A percentile compares a stretch with the other conserved stretches of the same genome.
Conservation (phyloP, 495 filamentous ascomycete species). For the Parathielavia appendiculata region DNA sequence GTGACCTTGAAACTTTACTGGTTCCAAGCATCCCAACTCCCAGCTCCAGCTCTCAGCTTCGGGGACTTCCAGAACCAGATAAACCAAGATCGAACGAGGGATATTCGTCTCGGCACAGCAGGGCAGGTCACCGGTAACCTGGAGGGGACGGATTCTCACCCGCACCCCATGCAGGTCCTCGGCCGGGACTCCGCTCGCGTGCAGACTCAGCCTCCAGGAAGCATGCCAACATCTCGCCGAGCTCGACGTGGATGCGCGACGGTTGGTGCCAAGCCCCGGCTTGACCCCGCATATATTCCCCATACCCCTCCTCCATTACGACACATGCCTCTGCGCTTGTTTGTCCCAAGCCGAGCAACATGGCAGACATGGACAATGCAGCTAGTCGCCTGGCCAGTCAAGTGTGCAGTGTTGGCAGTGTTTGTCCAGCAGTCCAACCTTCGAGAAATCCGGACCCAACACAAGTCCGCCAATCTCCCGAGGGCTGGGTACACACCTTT, state of each 20-base stretch:
- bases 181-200: background rate
- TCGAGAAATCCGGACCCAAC: slow-evolving; percentile 2
- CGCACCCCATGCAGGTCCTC: background rate
- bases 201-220: background rate
- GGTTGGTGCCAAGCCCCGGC: background rate
- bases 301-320: slow-evolving; percentile 6
- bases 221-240: background rate
- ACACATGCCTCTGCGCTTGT: background rate
- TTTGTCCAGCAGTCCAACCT: background rate
- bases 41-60: no score
- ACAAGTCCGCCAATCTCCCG: background rate
- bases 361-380: background rate
- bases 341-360: background rate
- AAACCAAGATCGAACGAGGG: no score
- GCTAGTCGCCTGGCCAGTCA: background rate
- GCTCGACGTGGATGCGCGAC: background rate
- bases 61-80: no score
- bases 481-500: background rate
- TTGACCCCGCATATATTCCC: slow-evolving; percentile 3
- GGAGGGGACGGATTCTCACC: background rate
- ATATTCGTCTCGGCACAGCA: no score
- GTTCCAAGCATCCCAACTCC: no score
- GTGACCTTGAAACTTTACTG: no score
- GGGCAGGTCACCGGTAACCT: background rate
- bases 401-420: background rate